phyloP scores from a whole-genome alignment of 2,329 filamentous ascomycete genomes.

The Aaosphaeria pasadenensis region DNA sequence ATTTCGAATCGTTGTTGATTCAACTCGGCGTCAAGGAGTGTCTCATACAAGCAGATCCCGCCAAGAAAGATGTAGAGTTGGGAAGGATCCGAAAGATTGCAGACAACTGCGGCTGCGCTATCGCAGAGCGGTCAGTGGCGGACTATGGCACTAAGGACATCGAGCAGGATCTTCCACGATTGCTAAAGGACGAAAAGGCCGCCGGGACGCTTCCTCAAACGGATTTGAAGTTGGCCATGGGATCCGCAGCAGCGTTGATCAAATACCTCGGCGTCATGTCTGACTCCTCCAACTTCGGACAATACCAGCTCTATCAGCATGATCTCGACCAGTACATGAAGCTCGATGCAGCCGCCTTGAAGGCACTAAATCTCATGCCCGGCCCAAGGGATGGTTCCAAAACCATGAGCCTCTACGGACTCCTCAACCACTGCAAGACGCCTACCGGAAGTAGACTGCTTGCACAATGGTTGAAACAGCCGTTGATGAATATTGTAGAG shows the following conservation, averaged over 20 bases:
- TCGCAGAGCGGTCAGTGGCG: conserved; percentile 71
- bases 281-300: conserved; percentile 91
- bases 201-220: conserved; percentile 79
- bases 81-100: conserved; percentile 85
- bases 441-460: conserved; percentile 85
- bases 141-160: conserved; percentile 92
- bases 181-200: conserved; percentile 83
- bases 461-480: conserved; percentile 97
- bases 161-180: conserved; percentile 84
- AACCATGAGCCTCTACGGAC: conserved; percentile 91
- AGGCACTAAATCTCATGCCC: conserved; percentile 95
- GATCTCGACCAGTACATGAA: conserved; percentile 98
- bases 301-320: conserved; percentile 96
- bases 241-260: conserved; percentile 86
- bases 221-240: conserved; percentile 94
- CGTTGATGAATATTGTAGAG: conserved; percentile 83
- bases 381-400: conserved; percentile 93
- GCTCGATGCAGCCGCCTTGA: conserved; percentile 87
- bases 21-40: conserved; percentile 96
- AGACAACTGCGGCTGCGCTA: conserved; percentile 85
- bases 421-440: conserved; percentile 97
- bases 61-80: conserved; percentile 83
- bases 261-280: conserved; percentile 90
- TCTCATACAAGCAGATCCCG: conserved; percentile 73
- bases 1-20: conserved; percentile 94